phyloP scores from a whole-genome alignment of 257 asterid species.

The Nyctanthes arbortristis region DNA sequence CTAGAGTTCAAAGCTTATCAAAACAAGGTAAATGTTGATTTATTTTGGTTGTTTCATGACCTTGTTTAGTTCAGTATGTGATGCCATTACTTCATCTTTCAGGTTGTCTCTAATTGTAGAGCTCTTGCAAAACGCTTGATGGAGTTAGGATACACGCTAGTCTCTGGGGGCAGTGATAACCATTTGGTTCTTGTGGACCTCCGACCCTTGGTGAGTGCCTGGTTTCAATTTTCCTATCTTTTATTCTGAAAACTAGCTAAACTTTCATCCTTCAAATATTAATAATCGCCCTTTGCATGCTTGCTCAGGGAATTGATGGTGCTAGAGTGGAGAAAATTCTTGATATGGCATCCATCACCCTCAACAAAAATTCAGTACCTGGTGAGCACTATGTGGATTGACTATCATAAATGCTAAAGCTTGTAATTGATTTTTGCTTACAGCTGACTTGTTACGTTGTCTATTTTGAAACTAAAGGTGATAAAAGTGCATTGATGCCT shows the following conservation, averaged over 20 bases:
- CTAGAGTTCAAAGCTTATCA: slow-evolving; percentile 79
- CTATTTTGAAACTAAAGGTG: slow-evolving; percentile 46
- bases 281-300: not conserved
- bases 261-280: no score
- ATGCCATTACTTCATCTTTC: slow-evolving; percentile 6
- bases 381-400: slow-evolving; percentile 46
- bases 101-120: slow-evolving; percentile 88
- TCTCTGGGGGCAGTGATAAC: slow-evolving; percentile 96
- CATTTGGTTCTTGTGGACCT: slow-evolving; percentile 98
- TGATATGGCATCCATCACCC: slow-evolving; percentile 92
- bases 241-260: not conserved
- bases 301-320: slow-evolving; percentile 78
- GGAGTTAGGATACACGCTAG: slow-evolving; percentile 84
- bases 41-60: slow-evolving; percentile 1
- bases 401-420: not conserved
- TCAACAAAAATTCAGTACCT: slow-evolving; percentile 93
- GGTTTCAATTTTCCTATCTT: slow-evolving; percentile 10
- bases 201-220: slow-evolving; percentile 70
- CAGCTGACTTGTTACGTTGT: not conserved
- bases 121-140: slow-evolving; percentile 74
- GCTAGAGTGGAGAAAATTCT: slow-evolving; percentile 95
- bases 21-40: slow-evolving; percentile 50
- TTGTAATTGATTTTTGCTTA: not conserved
- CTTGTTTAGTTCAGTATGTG: slow-evolving; percentile 18
- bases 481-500: slow-evolving; percentile 88